Conservation (phyloP, 2,329 filamentous ascomycete species). For the Leptographium radiaticola region DNA sequence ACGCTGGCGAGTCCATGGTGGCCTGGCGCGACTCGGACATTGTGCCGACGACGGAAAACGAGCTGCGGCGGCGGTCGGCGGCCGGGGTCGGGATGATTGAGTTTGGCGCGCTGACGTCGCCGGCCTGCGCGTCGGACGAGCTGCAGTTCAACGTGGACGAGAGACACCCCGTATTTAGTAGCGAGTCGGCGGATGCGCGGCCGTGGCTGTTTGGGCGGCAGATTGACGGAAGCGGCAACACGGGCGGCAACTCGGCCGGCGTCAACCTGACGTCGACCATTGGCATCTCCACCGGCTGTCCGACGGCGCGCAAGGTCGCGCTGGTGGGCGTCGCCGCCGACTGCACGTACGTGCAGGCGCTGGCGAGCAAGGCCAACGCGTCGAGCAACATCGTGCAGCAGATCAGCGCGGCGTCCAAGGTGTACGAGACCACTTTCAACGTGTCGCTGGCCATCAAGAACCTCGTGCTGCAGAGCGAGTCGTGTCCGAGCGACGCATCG, state of each 20-base stretch:
- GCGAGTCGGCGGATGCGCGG: slow-evolving; percentile 34
- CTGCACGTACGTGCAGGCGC: slow-evolving; percentile 69
- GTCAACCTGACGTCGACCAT: slow-evolving; percentile 70
- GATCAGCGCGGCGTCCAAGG: slow-evolving; percentile 73
- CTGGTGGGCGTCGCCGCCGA: slow-evolving; percentile 87
- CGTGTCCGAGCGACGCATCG: slow-evolving; percentile 56
- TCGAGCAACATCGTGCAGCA: slow-evolving; percentile 65
- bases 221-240: slow-evolving; percentile 45
- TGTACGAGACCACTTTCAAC: slow-evolving; percentile 89
- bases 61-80: slow-evolving; percentile 45
- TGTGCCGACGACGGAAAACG: slow-evolving; percentile 31
- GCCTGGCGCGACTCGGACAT: slow-evolving; percentile 89
- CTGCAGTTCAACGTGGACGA: slow-evolving; percentile 66
- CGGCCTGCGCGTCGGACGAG: slow-evolving; percentile 59
- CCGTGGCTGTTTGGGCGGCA: slow-evolving; percentile 60
- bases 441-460: slow-evolving; percentile 86
- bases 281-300: slow-evolving; percentile 73
- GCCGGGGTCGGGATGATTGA: no score
- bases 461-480: slow-evolving; percentile 59
- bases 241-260: slow-evolving; percentile 62
- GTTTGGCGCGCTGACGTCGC: background rate
- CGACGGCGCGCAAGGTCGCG: slow-evolving; percentile 79
- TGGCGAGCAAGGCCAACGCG: slow-evolving; percentile 52
- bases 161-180: slow-evolving; percentile 53
- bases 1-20: slow-evolving; percentile 62